A percentile compares a stretch with the other conserved stretches of the same genome.
Evolutionary conservation across 2,329 filamentous ascomycete species (phyloP).

Genomic region (Pseudocercospora pini-densiflorae): DNA sequence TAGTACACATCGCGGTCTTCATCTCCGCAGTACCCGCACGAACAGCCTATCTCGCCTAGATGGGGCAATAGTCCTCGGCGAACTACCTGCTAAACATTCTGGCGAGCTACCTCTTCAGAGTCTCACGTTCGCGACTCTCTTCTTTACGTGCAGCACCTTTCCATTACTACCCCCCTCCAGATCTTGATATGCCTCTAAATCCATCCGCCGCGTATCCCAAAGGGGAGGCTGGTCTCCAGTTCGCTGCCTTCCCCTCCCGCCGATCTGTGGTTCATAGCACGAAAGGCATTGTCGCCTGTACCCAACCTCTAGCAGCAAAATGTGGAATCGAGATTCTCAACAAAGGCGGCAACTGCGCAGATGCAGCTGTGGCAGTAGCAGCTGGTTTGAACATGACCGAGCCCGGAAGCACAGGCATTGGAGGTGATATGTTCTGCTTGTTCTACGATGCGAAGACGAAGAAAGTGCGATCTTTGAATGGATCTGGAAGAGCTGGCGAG

Average conservation of each 20-base stretch:
- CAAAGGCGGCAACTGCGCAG: constrained; percentile 90
- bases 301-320: constrained; percentile 86
- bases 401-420: constrained; percentile 90
- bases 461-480: constrained; percentile 85
- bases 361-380: constrained; percentile 94
- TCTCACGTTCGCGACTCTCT: not conserved
- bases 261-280: constrained; percentile 93
- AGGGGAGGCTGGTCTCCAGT: constrained; percentile 50
- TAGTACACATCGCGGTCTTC: not conserved
- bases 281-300: constrained; percentile 86
- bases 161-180: not conserved
- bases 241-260: constrained; percentile 74
- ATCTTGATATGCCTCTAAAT: constrained; percentile 51
- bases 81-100: not conserved
- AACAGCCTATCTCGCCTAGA: constrained; percentile 18
- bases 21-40: constrained; percentile 14
- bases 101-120: not conserved
- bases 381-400: constrained; percentile 93
- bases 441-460: constrained; percentile 85
- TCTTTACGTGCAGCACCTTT: not conserved
- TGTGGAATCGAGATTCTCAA: constrained; percentile 85
- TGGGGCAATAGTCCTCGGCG: not conserved
- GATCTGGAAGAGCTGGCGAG: constrained; percentile 80
- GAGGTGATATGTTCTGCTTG: constrained; percentile 95
- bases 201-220: constrained; percentile 56